These are phyloP conservation scores for Cordyceps cicadae DNA, from an alignment of 2,329 filamentous ascomycete species.

Conservation along the genomic window DNA sequence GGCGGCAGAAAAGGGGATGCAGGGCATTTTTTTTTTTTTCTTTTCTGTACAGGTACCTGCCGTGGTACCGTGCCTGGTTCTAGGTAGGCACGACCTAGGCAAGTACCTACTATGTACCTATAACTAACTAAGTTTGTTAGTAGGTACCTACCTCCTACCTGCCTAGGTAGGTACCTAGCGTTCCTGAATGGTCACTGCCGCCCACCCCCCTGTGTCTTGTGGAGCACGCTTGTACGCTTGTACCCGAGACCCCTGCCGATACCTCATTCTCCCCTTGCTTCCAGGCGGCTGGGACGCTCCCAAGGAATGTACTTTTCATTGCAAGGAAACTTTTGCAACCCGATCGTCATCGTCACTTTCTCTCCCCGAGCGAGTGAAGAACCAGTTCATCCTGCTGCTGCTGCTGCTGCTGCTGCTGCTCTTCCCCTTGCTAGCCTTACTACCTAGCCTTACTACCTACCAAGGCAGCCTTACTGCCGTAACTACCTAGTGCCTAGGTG, in stretches of 20 bases:
- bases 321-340: neutral
- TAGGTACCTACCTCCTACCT: no score
- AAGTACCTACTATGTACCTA: no score
- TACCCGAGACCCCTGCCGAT: neutral
- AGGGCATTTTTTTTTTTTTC: no score
- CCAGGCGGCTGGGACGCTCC: neutral
- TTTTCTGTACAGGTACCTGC: no score
- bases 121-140: no score
- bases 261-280: neutral
- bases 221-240: neutral
- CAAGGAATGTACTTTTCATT: neutral
- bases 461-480: no score
- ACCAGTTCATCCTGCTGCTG: neutral
- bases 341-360: neutral
- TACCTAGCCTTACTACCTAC: no score
- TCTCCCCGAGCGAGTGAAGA: neutral
- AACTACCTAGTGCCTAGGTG: no score
- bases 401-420: no score
- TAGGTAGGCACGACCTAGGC: no score
- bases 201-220: neutral
- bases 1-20: conserved; percentile 2
- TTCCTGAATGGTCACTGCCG: neutral
- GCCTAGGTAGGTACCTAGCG: no score
- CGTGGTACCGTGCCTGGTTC: no score
- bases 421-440: neutral